Evolutionary conservation across 345 rosid genomes (phyloP), one percentile per base, ranked within the genome.

Genomic region (Pelargonium nanum): DNA sequence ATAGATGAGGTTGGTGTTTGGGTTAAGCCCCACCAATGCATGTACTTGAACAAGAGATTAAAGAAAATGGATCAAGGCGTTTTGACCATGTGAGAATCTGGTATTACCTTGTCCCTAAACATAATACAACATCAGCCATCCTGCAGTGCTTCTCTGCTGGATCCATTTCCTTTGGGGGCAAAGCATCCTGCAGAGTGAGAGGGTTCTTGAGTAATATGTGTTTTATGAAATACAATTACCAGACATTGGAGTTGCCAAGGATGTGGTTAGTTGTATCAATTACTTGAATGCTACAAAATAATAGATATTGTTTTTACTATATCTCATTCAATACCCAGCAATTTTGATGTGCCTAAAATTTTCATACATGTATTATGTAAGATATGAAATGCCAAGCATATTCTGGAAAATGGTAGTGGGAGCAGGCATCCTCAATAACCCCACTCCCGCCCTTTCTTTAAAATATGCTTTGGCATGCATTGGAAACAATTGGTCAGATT

Each of bases 21-120:
- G n/a, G n/a, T n/a, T n/a, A n/a, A n/a, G n/a, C n/a, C n/a, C n/a
- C n/a, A n/a, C n/a, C n/a, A n/a, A n/a, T n/a, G n/a, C n/a, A n/a
- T n/a, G n/a, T 15, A 50, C 19, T 21, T 16, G 19, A 50, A 5
- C 19, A 1, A 12, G 1, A 19, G 52, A 21, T 15, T 50, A 4
- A 20, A 53, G 22, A 53, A 53, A 53, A 21, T 17, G 2, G 20
- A 10, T 17, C 20, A 3, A 9, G 20, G 56, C 20, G 5, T 20
- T 1, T 19, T 34, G 23, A 40, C 57, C 53, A 28, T 20, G 24
- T 28, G 44, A 52, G 69, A 65, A 4, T 55, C 21, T 21, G 4
- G 55, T 17, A 26, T 63, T 80, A 89, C 97, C 97, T 89, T 60
- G 99, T 93, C 56, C 97, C 99, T 67, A 93, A 77, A 70, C 99